Evolutionary conservation across 1,284 basidiomycete species (phyloP).

Genomic region (Rhodotorula sp.): DNA sequence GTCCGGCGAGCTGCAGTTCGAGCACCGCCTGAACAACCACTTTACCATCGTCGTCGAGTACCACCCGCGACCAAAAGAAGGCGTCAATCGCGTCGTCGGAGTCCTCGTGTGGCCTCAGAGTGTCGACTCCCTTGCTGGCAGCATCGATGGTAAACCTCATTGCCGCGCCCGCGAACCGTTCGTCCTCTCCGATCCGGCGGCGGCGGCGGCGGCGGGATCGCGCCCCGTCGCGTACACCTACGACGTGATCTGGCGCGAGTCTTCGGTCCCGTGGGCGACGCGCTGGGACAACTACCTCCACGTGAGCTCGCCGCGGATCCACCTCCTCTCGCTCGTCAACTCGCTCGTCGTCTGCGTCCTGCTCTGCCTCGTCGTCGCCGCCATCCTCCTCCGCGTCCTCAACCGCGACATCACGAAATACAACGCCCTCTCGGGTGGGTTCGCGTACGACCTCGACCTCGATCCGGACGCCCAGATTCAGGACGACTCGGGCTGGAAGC

Average conservation of each 20-base stretch:
- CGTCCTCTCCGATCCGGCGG: slow-evolving; percentile 61
- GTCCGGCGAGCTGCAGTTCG: slow-evolving; percentile 51
- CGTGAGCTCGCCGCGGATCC: slow-evolving; percentile 56
- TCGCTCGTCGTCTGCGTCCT: slow-evolving; percentile 87
- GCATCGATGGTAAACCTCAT: slow-evolving; percentile 1
- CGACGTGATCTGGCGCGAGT: slow-evolving; percentile 71
- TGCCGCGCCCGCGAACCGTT: slow-evolving; percentile 52
- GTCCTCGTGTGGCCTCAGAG: slow-evolving; percentile 78
- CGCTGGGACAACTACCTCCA: slow-evolving; percentile 95
- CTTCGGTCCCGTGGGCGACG: slow-evolving; percentile 64
- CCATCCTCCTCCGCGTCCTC: slow-evolving; percentile 83
- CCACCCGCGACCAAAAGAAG: slow-evolving; percentile 69
- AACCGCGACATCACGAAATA: slow-evolving; percentile 93
- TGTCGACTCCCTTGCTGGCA: slow-evolving; percentile 27
- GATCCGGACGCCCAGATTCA: slow-evolving; percentile 49
- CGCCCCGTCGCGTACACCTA: slow-evolving; percentile 87
- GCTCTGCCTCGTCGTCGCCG: slow-evolving; percentile 70
- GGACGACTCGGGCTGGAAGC: slow-evolving; percentile 99
- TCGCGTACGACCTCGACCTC: slow-evolving; percentile 19
- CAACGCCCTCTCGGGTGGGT: slow-evolving; percentile 61
- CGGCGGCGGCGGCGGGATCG: not conserved
- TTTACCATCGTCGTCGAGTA: slow-evolving; percentile 84
- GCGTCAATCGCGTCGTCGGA: slow-evolving; percentile 71
- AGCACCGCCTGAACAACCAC: slow-evolving; percentile 74
- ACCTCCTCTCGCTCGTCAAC: slow-evolving; percentile 87